Evolutionary conservation across 2,329 filamentous ascomycete genomes (phyloP), one percentile per base, ranked within the genome.

Genomic region (Colletotrichum filicis): DNA sequence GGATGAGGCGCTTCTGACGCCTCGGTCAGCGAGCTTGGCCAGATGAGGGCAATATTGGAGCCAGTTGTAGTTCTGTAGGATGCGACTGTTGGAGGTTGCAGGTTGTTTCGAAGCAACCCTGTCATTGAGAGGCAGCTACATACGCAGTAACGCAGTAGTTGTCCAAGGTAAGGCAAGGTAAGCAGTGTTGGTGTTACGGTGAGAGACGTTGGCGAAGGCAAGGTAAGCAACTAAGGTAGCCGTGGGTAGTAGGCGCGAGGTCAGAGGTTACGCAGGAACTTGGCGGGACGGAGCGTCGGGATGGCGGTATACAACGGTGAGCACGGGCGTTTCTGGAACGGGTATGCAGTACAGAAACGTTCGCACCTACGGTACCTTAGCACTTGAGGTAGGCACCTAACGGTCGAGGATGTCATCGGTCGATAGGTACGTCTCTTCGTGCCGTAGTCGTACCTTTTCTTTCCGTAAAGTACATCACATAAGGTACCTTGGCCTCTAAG

Each of bases 1-100:
- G 53, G 24, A 58, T 42, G 53, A 69, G 66, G 49, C 37, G 26
- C 32, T 58, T 49, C 66, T 56, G 35, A 59, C 32, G 19, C 26
- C 32, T 53, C 59, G 55, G 42, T 64, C 42, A 69, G 46, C 46
- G 30, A 56, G 24, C 49, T n/a, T 28, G 32, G 24, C 49, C 52
- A 56, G 14, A 56, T 28, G 53, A 57, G 35, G 22, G 42, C 24
- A 19, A 37, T 12, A 22, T 42, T 65, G 30, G 49, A 26, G 8
- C 19, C 42, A 49, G 42, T 49, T n/a, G 22, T 22, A 12, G 11
- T 42, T 42, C n/a, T 65, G n/a, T 28, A 35, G 57, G 30, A 60
- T 42, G 57, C 32, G 32, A 26, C 14, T 35, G 57, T 60, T 19
- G 57, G 9, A 37, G 30, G 35, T 60, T 60, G 57, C 57, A 37